Conservation (phyloP, 2,329 filamentous ascomycete species). For the Alternaria longipes region DNA sequence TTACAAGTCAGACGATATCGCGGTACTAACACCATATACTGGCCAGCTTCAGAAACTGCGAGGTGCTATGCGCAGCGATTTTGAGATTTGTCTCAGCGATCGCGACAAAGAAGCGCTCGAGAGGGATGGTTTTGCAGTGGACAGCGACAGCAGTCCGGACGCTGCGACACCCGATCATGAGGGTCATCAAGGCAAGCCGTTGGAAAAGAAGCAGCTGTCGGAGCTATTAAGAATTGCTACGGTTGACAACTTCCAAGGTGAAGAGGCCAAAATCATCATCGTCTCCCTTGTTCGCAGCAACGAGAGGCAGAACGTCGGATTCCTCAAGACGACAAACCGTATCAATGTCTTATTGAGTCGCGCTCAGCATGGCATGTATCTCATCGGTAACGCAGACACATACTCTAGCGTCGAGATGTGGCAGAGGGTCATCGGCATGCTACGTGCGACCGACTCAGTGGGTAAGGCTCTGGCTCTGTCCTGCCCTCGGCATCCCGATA, state of each 20-base stretch:
- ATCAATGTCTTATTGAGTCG: slow-evolving; percentile 75
- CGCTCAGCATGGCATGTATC: slow-evolving; percentile 74
- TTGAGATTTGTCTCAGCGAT: slow-evolving; percentile 72
- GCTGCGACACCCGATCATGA: background rate
- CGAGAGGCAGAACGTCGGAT: slow-evolving; percentile 65
- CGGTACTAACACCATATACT: slow-evolving; percentile 73
- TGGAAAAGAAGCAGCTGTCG: slow-evolving; percentile 35
- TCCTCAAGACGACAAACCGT: slow-evolving; percentile 71
- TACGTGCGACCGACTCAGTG: slow-evolving; percentile 47
- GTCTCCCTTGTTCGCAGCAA: slow-evolving; percentile 78
- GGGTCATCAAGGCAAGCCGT: slow-evolving; percentile 18
- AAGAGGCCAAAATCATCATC: slow-evolving; percentile 76
- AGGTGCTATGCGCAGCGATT: slow-evolving; percentile 55
- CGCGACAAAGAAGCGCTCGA: slow-evolving; percentile 66
- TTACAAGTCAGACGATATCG: slow-evolving; percentile 70
- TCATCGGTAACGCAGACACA: slow-evolving; percentile 73
- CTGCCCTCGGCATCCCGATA: slow-evolving; percentile 43
- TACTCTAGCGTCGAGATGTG: slow-evolving; percentile 70
- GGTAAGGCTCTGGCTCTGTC: slow-evolving; percentile 31
- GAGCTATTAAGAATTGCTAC: slow-evolving; percentile 62
- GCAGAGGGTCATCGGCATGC: slow-evolving; percentile 64
- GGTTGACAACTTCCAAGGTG: slow-evolving; percentile 80
- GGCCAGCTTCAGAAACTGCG: slow-evolving; percentile 66
- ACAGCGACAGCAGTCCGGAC: slow-evolving; percentile 4
- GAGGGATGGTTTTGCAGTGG: slow-evolving; percentile 32